Evolutionary conservation across 805 yeast genomes (phyloP).

Genomic region (Sungouiella thailandica): DNA sequence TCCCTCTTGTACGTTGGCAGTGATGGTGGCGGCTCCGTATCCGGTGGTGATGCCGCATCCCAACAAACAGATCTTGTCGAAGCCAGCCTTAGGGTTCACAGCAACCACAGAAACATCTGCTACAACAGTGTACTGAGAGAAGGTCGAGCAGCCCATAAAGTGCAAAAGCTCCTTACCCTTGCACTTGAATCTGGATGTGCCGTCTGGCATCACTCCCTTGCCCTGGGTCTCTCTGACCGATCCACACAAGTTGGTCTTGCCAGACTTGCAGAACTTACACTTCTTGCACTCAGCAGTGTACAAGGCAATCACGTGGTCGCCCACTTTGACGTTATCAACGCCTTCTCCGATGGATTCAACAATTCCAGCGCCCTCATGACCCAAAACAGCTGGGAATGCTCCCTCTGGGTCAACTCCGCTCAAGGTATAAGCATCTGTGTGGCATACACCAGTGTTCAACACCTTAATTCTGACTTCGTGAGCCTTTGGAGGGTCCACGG

Average conservation of each 20-base stretch:
- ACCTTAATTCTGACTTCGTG: constrained; percentile 95
- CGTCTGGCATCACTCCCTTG: constrained; percentile 98
- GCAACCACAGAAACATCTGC: constrained; percentile 97
- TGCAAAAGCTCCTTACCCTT: constrained; percentile 83
- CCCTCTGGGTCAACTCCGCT: constrained; percentile 97
- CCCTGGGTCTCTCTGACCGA: constrained; percentile 97
- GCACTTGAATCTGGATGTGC: constrained; percentile 83
- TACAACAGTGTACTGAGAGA: constrained; percentile 95
- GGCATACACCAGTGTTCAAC: constrained; percentile 90
- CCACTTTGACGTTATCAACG: constrained; percentile 82
- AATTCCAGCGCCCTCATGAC: constrained; percentile 98
- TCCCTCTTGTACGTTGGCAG: constrained; percentile 86
- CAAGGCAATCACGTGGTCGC: constrained; percentile 89
- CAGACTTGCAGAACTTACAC: constrained; percentile 91
- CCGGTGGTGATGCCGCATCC: constrained; percentile 99
- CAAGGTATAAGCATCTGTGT: constrained; percentile 95
- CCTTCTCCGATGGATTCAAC: constrained; percentile 95
- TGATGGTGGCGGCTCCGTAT: constrained; percentile 93
- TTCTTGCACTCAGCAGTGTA: constrained; percentile 96
- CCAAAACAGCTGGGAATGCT: constrained; percentile 85
- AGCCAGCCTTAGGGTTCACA: constrained; percentile 75
- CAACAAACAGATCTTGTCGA: constrained; percentile 83
- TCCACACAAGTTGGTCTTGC: constrained; percentile 95
- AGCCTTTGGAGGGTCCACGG: constrained; percentile 91
- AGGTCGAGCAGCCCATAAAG: constrained; percentile 98